Evolutionary conservation across 1,139 yeast genomes (phyloP).

Genomic region (Ogataea hybrid): DNA sequence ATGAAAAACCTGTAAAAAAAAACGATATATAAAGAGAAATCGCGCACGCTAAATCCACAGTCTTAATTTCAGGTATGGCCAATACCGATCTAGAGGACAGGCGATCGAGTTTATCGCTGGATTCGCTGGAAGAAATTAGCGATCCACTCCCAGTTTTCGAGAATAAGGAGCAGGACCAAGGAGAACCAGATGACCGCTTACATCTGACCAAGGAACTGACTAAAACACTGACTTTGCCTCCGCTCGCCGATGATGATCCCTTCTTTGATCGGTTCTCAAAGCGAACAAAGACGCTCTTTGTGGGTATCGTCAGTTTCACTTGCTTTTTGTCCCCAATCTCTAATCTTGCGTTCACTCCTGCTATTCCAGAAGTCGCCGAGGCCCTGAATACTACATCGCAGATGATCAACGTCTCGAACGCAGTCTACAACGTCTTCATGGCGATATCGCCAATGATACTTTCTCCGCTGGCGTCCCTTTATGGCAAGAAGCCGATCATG

Average conservation of each 20-base stretch:
- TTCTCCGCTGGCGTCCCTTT: slow-evolving; percentile 48
- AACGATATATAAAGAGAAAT: not conserved
- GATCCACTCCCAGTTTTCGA: not conserved
- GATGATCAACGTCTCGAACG: slow-evolving; percentile 47
- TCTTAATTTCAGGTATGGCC: not conserved
- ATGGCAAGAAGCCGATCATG: slow-evolving; percentile 46
- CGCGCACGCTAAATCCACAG: slow-evolving; percentile 2
- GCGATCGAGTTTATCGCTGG: slow-evolving; percentile 1
- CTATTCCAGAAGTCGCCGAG: slow-evolving; percentile 46
- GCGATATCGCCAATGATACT: slow-evolving; percentile 48
- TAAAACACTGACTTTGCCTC: slow-evolving; percentile 17
- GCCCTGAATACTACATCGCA: slow-evolving; percentile 44
- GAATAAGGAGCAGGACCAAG: slow-evolving; percentile 1
- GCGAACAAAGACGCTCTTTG: slow-evolving; percentile 16
- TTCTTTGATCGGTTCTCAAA: slow-evolving; percentile 17
- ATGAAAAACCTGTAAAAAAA: too few species aligned
- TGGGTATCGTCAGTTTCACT: slow-evolving; percentile 19
- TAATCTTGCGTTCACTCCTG: slow-evolving; percentile 46
- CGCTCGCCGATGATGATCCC: slow-evolving; percentile 23
- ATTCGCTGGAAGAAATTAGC: slow-evolving; percentile 1
- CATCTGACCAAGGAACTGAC: slow-evolving; percentile 13
- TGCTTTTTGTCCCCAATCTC: slow-evolving; percentile 43
- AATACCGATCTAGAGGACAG: not conserved
- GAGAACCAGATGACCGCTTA: slow-evolving; percentile 6
- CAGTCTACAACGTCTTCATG: slow-evolving; percentile 49